Conservation (phyloP, 2,329 filamentous ascomycete species). For the Fusarium fracticaudum region DNA sequence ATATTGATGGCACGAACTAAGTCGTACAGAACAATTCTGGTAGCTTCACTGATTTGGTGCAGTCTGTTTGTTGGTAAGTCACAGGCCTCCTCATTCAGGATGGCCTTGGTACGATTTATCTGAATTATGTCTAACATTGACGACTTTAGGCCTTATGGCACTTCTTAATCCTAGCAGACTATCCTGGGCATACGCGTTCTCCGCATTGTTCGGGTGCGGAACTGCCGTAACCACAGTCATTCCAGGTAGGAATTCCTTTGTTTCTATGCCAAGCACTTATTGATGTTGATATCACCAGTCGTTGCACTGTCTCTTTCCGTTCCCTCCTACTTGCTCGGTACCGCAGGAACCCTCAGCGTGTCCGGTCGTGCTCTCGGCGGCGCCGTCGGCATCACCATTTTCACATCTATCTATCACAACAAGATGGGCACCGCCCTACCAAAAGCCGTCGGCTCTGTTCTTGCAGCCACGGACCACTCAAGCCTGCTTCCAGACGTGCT, state of each 20-base stretch:
- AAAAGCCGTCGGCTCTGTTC: neutral
- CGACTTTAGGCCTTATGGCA: neutral
- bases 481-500: neutral
- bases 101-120: neutral
- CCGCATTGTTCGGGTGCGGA: neutral
- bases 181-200: neutral
- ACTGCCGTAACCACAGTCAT: neutral
- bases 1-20: neutral
- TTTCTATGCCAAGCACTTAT: rapidly evolving
- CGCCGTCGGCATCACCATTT: neutral
- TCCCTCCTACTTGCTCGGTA: neutral
- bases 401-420: neutral
- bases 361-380: neutral
- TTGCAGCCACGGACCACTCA: neutral
- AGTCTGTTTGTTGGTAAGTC: neutral
- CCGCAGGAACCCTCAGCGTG: neutral
- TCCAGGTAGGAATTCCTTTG: neutral
- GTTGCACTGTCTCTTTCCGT: neutral
- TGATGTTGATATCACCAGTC: rapidly evolving
- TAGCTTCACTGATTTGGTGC: neutral
- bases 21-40: neutral
- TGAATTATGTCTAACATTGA: neutral
- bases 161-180: neutral
- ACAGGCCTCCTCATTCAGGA: neutral
- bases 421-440: neutral